Base-by-base conservation (phyloP, 1,284 basidiomycete genomes). In the Ustilago loliicola region DNA sequence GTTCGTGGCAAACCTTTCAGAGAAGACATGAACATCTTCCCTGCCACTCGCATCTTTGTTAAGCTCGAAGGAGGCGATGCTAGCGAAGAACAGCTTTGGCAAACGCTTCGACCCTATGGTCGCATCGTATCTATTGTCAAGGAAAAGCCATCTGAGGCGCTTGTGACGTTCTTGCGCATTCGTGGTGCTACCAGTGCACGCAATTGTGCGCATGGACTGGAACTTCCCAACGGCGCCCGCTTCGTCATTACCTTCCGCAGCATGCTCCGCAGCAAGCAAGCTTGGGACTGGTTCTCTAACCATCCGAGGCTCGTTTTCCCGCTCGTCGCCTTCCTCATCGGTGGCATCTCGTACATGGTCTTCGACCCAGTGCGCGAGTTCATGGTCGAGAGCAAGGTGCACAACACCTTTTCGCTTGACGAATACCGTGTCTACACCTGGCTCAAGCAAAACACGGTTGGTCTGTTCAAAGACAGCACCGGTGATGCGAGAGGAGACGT, bases 221-320 rank as follows among this genome's bases (percentile, higher is more conserved):
- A 88, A 23, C 86, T 88, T 3, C 86, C 83, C 25, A 84, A 88
- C 19, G 76, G 87, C 23, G 94, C 93, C 4, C 88, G 89, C 15
- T 86, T 95, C 53, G 88, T 91, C 32, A 89, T 92, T 50, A 89
- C 89, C 47, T 96, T 94, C 85, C 90, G 93, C 81, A 89, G 89
- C 57, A 92, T 92, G 15, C 88, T 94, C n/a, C 91, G 93, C 83
- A 91, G 90, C 0, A 93, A 96, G 85, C 91, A 89, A 34, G 87
- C 96, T 32, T 89, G 93, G 50, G 91, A 93, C 82, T 99, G 95
- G 93, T 88, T 96, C 61, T 89, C 91, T 7, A 89, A 87, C 23
- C 96, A 99, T 88, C 96, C 96, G 0, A 91, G 91, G 75, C 93
- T 98, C 66, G 91, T 93, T 50, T 88, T 98, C 4, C 96, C 96